phyloP scores from a whole-genome alignment of 441 rosid genomes.

The Pelargonium myrrhifolium region DNA sequence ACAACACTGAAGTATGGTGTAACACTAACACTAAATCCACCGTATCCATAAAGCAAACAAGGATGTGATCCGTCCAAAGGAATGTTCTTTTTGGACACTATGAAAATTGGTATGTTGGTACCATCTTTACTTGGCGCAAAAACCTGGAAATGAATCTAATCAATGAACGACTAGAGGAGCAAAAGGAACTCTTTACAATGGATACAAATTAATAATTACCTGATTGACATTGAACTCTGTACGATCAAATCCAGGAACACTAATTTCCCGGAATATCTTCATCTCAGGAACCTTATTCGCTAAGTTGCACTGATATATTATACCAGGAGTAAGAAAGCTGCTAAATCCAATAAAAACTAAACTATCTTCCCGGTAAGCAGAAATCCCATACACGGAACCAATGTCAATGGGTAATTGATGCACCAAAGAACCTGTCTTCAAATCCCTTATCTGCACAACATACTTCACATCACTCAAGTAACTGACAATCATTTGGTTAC shows the following conservation, averaged over 20 bases:
- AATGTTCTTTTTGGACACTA: slow-evolving; percentile 63
- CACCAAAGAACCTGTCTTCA: slow-evolving; percentile 63
- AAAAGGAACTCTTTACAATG: too few relatives aligned
- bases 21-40: slow-evolving; percentile 77
- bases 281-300: slow-evolving; percentile 46
- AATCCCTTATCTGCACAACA: slow-evolving; percentile 71
- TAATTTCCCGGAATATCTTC: slow-evolving; percentile 71
- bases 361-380: slow-evolving; percentile 62
- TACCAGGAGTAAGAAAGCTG: slow-evolving; percentile 83
- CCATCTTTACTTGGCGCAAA: slow-evolving; percentile 79
- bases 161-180: too few relatives aligned
- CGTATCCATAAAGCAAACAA: slow-evolving; percentile 82
- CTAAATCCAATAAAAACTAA: slow-evolving; percentile 58
- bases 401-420: slow-evolving; percentile 72
- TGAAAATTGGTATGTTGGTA: slow-evolving; percentile 69
- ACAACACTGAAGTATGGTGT: slow-evolving; percentile 70
- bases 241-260: slow-evolving; percentile 67
- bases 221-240: slow-evolving; percentile 63
- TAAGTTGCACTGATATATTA: slow-evolving; percentile 70
- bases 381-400: slow-evolving; percentile 60
- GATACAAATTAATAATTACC: slow-evolving; percentile 31
- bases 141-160: slow-evolving; percentile 35
- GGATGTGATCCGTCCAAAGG: slow-evolving; percentile 80
- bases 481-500: slow-evolving; percentile 55
- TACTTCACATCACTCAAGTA: slow-evolving; percentile 88